Base-by-base conservation (phyloP, 805 yeast species). In the Spathaspora hagerdaliae region DNA sequence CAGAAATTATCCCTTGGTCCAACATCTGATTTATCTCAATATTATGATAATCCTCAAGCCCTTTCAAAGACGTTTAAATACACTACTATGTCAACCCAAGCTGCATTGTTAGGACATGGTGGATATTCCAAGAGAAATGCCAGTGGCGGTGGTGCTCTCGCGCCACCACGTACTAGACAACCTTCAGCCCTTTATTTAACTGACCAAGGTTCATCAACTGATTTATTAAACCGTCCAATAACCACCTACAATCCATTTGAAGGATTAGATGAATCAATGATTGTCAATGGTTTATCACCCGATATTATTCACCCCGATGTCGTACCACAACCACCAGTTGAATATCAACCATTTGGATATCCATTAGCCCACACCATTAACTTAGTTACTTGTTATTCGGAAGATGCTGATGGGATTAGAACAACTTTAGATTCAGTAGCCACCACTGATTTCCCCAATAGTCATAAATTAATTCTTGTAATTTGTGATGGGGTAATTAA, bases 361-460 rank as follows among this genome's bases (percentile, higher is more conserved):
- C 96, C 99, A 12, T 75, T 94, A 54, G 72, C 69, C 12, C 77
- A 71, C 49, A 51, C 66, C 7, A 57, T 71, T 45, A 48, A 53
- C 39, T 54, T 69, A 41, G 96, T 94, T 8, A 94, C 99, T 1
- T 92, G 97, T 59, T 94, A 94, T 60, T 90, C 97, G 1, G 99
- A 94, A 69, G 96, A 89, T 61, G 87, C 81, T 54, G 85, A 75
- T 10, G 96, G 95, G 50, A 65, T 94, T 47, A 77, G 98, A 57
- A 81, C 92, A 1, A 90, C 98, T 0, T 64, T 92, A 51, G 98
- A 94, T 63, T 92, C 98, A 1, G 62, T 94, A 42, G 87, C 96
- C n/a, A 88, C 96, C 1, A 89, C 97, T 1, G 96, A 89, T 52
- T 94, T 86, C 64, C 97, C 98, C 45, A 91, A 90, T 63, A 87